These are phyloP conservation scores for Aspergillus sp. DNA, from an alignment of 2,329 filamentous ascomycete genomes.

Conservation along the genomic window DNA sequence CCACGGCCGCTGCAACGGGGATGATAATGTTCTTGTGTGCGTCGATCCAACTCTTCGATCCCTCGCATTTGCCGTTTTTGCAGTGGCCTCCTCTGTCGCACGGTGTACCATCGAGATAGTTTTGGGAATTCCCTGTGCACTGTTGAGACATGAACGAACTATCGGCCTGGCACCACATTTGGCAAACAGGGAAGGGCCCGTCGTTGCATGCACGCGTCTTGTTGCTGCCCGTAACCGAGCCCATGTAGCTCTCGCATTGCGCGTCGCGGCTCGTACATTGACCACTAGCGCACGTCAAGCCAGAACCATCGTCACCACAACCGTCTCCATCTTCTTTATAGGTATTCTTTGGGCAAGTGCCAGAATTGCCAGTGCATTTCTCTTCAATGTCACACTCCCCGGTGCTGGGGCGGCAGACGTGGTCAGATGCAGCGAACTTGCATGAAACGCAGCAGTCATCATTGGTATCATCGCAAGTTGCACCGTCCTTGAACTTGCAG, in stretches of 20 bases:
- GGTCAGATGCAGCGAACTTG: conserved; percentile 54
- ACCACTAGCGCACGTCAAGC: conserved; percentile 79
- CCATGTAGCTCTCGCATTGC: conserved; percentile 85
- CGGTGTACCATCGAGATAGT: conserved; percentile 87
- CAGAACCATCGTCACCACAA: conserved; percentile 61
- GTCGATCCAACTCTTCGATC: conserved; percentile 73
- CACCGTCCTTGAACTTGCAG: conserved; percentile 74
- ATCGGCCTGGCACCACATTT: conserved; percentile 64
- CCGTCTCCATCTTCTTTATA: conserved; percentile 67
- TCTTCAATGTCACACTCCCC: conserved; percentile 85
- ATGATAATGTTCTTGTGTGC: conserved; percentile 80
- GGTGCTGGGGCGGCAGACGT: conserved; percentile 76
- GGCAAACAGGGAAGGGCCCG: conserved; percentile 60
- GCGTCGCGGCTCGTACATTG: conserved; percentile 91
- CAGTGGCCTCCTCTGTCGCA: conserved; percentile 81
- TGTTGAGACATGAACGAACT: neutral
- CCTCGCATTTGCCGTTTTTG: conserved; percentile 73
- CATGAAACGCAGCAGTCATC: conserved; percentile 48
- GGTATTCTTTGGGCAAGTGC: conserved; percentile 72
- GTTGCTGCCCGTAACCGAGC: conserved; percentile 69
- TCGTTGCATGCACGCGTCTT: conserved; percentile 75
- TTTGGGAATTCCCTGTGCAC: conserved; percentile 75
- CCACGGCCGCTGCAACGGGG: conserved; percentile 70
- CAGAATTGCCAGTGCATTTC: conserved; percentile 70
- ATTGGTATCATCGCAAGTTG: conserved; percentile 68